Percentiles rank a stretch among this genome's conserved stretches.
phyloP scores from a whole-genome alignment of 1,284 basidiomycete species.

The Melampsora americana region DNA sequence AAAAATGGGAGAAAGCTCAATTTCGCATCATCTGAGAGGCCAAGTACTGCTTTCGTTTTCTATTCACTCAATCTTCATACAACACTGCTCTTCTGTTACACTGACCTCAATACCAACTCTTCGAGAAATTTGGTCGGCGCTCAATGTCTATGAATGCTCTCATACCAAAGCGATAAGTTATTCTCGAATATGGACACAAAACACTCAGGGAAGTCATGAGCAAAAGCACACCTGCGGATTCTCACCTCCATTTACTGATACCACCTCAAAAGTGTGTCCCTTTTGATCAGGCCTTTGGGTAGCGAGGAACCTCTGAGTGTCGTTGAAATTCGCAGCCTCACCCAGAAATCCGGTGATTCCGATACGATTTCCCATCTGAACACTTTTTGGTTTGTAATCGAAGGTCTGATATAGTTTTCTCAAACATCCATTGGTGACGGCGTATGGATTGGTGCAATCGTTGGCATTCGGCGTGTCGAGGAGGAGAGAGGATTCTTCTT shows the following conservation, averaged over 20 bases:
- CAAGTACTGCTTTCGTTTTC: neutral
- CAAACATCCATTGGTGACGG: slow-evolving; percentile 37
- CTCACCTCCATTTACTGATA: slow-evolving; percentile 20
- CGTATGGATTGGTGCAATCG: slow-evolving; percentile 20
- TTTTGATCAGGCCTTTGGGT: slow-evolving; percentile 21
- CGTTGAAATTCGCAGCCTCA: slow-evolving; percentile 25
- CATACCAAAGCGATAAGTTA: too few species aligned
- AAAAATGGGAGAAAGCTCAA: neutral
- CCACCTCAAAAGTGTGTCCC: slow-evolving; percentile 17
- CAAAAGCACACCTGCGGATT: neutral
- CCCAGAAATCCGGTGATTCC: slow-evolving; percentile 37
- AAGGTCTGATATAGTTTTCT: slow-evolving; percentile 33
- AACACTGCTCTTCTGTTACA: neutral
- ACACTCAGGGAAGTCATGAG: too few species aligned
- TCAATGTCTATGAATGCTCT: neutral
- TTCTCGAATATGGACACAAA: too few species aligned
- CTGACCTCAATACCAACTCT: slow-evolving; percentile 33
- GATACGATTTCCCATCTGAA: slow-evolving; percentile 21
- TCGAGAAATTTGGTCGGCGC: slow-evolving; percentile 14
- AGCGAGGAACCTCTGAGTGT: slow-evolving; percentile 27
- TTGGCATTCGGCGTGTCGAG: slow-evolving; percentile 5
- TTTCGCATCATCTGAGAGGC: neutral
- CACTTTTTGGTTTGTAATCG: slow-evolving; percentile 3
- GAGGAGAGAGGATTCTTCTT: neutral
- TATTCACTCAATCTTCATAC: too few species aligned